phyloP scores from a whole-genome alignment of 306 rosid species.

The Cucumis cinereus region DNA sequence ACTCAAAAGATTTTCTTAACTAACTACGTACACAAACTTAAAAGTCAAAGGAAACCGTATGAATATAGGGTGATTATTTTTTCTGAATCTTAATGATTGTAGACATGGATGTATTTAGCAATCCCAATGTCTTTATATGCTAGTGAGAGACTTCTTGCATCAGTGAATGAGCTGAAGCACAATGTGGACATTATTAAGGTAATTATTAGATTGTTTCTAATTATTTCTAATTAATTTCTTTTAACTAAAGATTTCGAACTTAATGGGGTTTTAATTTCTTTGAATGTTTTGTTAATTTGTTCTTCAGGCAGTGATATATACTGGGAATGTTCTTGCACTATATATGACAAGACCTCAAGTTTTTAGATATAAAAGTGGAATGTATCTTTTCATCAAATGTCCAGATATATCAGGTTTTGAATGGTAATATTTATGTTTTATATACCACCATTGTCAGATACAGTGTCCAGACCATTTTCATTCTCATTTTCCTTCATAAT shows the following conservation, averaged over 20 bases:
- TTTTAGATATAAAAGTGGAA: slow-evolving; percentile 79
- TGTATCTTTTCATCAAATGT: slow-evolving; percentile 83
- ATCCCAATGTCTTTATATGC: slow-evolving; percentile 51
- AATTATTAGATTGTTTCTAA: no score
- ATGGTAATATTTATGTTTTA: slow-evolving; percentile 31
- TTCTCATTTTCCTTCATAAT: no score
- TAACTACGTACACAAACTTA: no score
- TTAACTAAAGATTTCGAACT: no score
- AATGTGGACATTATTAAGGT: slow-evolving; percentile 61
- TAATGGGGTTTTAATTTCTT: no score
- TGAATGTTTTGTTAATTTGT: no score
- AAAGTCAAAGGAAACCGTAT: no score
- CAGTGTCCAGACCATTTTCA: no score
- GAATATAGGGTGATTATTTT: neutral
- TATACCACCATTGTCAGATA: no score
- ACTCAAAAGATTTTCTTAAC: no score
- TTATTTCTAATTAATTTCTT: no score
- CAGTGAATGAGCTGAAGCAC: slow-evolving; percentile 35
- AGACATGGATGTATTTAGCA: slow-evolving; percentile 93
- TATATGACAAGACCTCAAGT: slow-evolving; percentile 66
- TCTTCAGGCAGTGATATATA: slow-evolving; percentile 64
- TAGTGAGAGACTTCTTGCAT: slow-evolving; percentile 36
- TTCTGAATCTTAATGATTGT: neutral
- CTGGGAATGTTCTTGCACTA: slow-evolving; percentile 77
- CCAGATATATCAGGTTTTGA: slow-evolving; percentile 73